Base-by-base conservation (phyloP, 179 eudicot species). In the Corrigiola litoralis region DNA sequence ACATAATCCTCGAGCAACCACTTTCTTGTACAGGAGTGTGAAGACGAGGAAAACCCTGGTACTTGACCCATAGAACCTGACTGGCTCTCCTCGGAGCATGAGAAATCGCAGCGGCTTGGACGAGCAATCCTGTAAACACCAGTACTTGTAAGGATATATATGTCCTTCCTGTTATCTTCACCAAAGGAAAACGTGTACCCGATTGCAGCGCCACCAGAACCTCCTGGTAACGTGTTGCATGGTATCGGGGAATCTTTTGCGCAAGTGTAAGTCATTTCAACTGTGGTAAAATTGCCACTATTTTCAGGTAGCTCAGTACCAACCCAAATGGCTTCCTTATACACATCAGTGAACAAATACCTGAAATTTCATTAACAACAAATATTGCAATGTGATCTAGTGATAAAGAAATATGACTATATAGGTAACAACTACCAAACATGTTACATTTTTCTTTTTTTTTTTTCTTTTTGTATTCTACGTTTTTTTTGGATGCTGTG, bases 121-220 rank as follows among this genome's bases (percentile, higher is more conserved):
- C 75, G 85, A 47, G 74, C 92, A 7, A 85, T 67, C 69, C 97
- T 74, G 69, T 87, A 87, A 23, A 90, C 92, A 2, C 97, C 97
- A 54, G 77, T 87, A 66, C 85, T 82, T 24, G 90, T 64, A n/a
- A 90, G 61, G 50, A 90, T 45, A 69, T 66, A 90, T 32, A 79
- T 67, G 45, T 90, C 88, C 50, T 84, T 84, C 37, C 66, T 73
- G 46, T 81, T 78, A 60, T 90, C 97, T 73, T 90, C 84, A 12
- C 88, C 97, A 12, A 77, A 90, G 17, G 95, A 85, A 66, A 80
- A 79, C 40, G 87, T 63, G 78, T 82, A 90, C 18, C 86, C 87
- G 17, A 90, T 67, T 38, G 88, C 68, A 24, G 95, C 92, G n/a
- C n/a, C n/a, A 55, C 71, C 10, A 18, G 87, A 63, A 50, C 75